Percentiles rank a stretch among this genome's conserved stretches.
phyloP scores from a whole-genome alignment of 1,284 basidiomycete species.

The Cutaneotrichosporon arboriforme region DNA sequence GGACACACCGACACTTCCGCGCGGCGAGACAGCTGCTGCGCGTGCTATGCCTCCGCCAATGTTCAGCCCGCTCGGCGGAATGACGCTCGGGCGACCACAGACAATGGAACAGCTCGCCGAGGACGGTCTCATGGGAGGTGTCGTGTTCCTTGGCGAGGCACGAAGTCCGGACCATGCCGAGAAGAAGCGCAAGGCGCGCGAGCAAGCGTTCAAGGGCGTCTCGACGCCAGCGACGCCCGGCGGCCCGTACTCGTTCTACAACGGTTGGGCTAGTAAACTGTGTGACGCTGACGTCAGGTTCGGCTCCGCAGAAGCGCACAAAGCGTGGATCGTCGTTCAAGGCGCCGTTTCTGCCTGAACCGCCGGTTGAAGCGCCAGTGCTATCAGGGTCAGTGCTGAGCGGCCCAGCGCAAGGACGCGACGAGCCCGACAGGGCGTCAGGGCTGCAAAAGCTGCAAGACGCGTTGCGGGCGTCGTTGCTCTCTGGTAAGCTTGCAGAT shows the following conservation, averaged over 20 bases:
- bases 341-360: constrained; percentile 3
- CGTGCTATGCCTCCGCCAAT: background rate
- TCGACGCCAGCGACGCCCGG: constrained; percentile 22
- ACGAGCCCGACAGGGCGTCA: background rate
- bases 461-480: constrained; percentile 9
- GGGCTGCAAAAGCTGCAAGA: constrained; percentile 13
- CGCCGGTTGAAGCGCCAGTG: background rate
- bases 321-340: constrained; percentile 5
- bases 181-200: constrained; percentile 25
- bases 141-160: constrained; percentile 3
- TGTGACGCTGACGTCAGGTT: background rate
- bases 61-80: background rate
- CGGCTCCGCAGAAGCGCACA: background rate
- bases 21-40: background rate
- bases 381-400: background rate
- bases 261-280: background rate
- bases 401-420: background rate
- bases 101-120: constrained; percentile 16
- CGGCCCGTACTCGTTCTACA: constrained; percentile 29
- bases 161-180: constrained; percentile 14
- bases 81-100: background rate
- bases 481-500: constrained; percentile 10
- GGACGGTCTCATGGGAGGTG: constrained; percentile 13
- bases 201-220: constrained; percentile 29
- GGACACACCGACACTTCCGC: background rate